Evolutionary conservation across 192 early-diverging fungal genomes (phyloP).

Genomic region (Backusella westeae): DNA sequence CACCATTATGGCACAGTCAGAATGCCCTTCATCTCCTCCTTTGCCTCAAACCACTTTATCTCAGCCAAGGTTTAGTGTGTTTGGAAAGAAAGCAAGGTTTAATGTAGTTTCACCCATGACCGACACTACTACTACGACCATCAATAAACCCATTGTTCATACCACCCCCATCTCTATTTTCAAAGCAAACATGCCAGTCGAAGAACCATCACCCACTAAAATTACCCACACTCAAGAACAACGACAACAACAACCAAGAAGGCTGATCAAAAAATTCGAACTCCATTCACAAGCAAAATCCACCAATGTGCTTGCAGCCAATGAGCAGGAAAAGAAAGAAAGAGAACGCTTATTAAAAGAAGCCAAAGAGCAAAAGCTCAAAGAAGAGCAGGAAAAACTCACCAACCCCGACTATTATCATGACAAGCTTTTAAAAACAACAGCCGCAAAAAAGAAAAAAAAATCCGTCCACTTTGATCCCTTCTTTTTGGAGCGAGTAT

Average conservation of each 20-base stretch:
- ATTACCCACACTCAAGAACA: neutral
- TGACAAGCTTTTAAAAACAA: neutral
- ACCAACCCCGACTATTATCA: neutral
- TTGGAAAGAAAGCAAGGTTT: constrained; percentile 4
- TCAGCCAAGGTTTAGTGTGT: constrained; percentile 13
- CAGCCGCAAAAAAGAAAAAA: constrained; percentile 34
- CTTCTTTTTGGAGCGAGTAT: constrained; percentile 60
- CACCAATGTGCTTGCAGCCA: neutral
- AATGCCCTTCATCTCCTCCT: neutral
- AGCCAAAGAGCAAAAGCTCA: neutral
- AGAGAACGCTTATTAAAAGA: neutral
- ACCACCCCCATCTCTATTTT: neutral
- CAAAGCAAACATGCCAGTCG: neutral
- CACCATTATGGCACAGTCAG: neutral
- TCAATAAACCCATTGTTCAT: neutral
- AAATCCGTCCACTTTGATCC: constrained; percentile 61
- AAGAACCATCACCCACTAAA: neutral
- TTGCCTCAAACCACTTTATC: neutral
- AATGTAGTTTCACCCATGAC: neutral
- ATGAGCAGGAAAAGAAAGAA: neutral
- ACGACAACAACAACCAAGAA: neutral
- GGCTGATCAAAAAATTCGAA: neutral
- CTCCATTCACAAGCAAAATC: neutral
- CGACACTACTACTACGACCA: neutral
- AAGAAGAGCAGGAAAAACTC: neutral